Evolutionary conservation across 1,139 yeast genomes (phyloP).

Genomic region (Debaryomycetaceae sp.): DNA sequence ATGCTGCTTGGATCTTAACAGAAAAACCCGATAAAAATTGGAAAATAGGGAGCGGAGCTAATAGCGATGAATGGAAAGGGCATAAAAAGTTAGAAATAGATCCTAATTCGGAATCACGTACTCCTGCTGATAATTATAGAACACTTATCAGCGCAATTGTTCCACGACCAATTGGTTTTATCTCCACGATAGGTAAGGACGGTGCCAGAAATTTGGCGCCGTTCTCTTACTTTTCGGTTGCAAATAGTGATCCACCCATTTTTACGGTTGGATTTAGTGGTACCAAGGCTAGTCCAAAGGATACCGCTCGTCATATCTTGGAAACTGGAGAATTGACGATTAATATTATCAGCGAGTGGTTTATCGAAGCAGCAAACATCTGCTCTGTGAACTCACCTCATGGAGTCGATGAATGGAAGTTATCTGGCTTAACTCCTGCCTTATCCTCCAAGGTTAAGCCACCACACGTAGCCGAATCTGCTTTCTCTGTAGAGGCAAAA

Average conservation of each 20-base stretch:
- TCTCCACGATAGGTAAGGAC: constrained; percentile 41
- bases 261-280: constrained; percentile 50
- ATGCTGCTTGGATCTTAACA: constrained; percentile 17
- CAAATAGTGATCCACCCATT: constrained; percentile 56
- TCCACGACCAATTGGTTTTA: constrained; percentile 61
- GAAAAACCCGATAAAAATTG: constrained; percentile 25
- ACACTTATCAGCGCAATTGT: constrained; percentile 47
- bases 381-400: constrained; percentile 47
- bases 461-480: constrained; percentile 59
- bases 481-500: constrained; percentile 57
- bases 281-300: constrained; percentile 40
- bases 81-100: constrained; percentile 46
- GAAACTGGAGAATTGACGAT: constrained; percentile 57
- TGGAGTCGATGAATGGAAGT: constrained; percentile 53
- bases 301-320: constrained; percentile 46
- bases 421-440: constrained; percentile 52
- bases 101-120: constrained; percentile 45
- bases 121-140: constrained; percentile 45
- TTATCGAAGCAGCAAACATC: constrained; percentile 59
- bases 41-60: constrained; percentile 47
- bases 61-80: constrained; percentile 31
- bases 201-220: constrained; percentile 56
- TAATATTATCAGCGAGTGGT: constrained; percentile 62
- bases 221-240: constrained; percentile 52
- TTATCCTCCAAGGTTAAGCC: constrained; percentile 46